phyloP scores from a whole-genome alignment of 192 early-diverging fungal genomes.

The Coemansia sp. region DNA sequence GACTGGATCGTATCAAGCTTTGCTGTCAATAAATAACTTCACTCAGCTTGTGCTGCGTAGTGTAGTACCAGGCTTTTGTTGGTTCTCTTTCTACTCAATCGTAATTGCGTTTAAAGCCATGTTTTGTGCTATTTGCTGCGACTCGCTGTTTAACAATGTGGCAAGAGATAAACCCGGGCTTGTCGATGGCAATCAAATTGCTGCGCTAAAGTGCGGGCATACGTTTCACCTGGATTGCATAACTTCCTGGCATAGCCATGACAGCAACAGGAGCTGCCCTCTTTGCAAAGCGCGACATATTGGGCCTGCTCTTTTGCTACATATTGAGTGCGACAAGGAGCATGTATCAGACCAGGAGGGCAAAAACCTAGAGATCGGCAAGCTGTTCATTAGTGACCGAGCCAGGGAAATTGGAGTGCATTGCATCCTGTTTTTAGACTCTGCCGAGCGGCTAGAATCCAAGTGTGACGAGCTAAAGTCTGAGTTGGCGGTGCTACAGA shows the following conservation, averaged over 20 bases:
- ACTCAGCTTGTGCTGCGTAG: background rate
- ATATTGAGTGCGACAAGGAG: background rate
- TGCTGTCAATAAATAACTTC: background rate
- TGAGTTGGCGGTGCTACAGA: background rate
- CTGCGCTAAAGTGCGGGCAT: background rate
- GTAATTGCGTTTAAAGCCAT: background rate
- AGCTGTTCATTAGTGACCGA: background rate
- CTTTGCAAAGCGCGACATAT: background rate
- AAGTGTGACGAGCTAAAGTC: background rate
- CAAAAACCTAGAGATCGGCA: background rate
- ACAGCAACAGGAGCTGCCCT: background rate
- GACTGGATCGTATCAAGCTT: no score
- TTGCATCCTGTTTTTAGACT: no score
- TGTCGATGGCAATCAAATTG: background rate
- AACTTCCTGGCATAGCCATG: background rate
- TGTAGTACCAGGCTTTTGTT: background rate
- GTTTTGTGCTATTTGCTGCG: background rate
- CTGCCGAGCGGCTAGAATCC: background rate
- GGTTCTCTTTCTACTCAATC: background rate
- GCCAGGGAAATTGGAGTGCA: background rate
- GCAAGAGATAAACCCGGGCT: background rate
- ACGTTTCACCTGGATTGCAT: background rate
- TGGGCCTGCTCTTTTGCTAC: background rate
- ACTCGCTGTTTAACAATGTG: background rate
- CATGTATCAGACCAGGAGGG: background rate